Conservation (phyloP, 179 eudicot genomes). For the Heliamphora pulchella region DNA sequence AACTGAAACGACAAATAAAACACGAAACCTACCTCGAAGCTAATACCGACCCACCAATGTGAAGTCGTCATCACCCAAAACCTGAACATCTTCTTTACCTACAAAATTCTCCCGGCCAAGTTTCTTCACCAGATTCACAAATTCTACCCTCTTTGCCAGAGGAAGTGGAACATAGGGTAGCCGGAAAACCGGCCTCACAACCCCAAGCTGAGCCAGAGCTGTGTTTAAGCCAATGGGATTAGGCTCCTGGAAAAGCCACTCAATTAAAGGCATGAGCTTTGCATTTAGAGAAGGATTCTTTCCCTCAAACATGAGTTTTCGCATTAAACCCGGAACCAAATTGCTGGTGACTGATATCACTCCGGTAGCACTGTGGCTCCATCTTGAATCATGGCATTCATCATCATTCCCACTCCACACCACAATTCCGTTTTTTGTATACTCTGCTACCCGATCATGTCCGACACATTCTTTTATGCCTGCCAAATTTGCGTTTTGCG, state of each 20-base stretch:
- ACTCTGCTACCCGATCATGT: conserved; percentile 52
- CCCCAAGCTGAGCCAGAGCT: conserved; percentile 85
- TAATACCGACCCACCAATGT: conserved; percentile 56
- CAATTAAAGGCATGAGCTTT: conserved; percentile 54
- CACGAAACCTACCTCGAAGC: neutral
- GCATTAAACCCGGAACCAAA: conserved; percentile 65
- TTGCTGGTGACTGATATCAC: conserved; percentile 78
- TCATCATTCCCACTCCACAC: conserved; percentile 94
- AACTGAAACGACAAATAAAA: neutral
- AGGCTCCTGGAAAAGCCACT: conserved; percentile 83
- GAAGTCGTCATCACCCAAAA: conserved; percentile 62
- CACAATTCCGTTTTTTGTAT: conserved; percentile 46
- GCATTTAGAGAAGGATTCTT: conserved; percentile 50
- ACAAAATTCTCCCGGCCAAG: conserved; percentile 72
- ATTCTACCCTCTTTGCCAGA: conserved; percentile 60
- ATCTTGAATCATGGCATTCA: conserved; percentile 72
- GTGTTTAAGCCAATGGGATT: conserved; percentile 82
- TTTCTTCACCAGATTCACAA: conserved; percentile 64
- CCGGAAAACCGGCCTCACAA: conserved; percentile 70
- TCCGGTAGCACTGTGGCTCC: conserved; percentile 71
- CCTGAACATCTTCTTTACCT: conserved; percentile 54
- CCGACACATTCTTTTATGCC: conserved; percentile 90
- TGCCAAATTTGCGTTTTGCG: conserved; percentile 50
- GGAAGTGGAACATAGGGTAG: conserved; percentile 81
- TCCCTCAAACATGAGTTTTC: conserved; percentile 63